Conservation (phyloP, 306 rosid species). For the Cicer cuneatum region DNA sequence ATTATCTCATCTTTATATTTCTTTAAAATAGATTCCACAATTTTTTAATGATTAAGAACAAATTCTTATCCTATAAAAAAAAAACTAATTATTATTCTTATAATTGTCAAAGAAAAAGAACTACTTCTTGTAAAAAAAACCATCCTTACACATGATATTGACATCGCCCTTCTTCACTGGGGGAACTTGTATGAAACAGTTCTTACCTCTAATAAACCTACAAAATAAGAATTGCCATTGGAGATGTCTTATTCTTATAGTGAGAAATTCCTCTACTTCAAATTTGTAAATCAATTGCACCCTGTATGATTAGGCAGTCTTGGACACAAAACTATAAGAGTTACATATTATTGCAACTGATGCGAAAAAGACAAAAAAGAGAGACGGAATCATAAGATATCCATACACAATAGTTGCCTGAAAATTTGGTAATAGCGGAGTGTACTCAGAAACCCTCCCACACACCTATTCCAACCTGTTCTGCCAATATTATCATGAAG, state of each 20-base stretch:
- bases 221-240: background rate
- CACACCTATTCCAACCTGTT: background rate
- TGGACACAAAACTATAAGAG: constrained; percentile 4
- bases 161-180: background rate
- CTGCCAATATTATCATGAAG: constrained; percentile 13
- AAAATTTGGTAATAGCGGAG: constrained; percentile 16
- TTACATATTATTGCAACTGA: constrained; percentile 26
- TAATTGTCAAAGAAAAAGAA: no score
- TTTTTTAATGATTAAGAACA: no score
- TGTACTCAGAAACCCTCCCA: constrained; percentile 4
- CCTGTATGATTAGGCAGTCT: background rate
- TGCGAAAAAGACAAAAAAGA: constrained; percentile 21
- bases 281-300: background rate
- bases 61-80: no score
- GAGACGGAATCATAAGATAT: constrained; percentile 8
- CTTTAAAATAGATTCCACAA: no score
- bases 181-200: background rate
- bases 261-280: background rate
- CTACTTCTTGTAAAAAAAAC: no score
- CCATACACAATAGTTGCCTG: constrained; percentile 30
- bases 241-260: background rate
- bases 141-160: background rate
- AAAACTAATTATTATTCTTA: no score
- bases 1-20: no score
- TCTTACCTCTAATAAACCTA: background rate